Evolutionary conservation across 2,329 filamentous ascomycete species (phyloP).

Genomic region (Aspergillus versicolor): DNA sequence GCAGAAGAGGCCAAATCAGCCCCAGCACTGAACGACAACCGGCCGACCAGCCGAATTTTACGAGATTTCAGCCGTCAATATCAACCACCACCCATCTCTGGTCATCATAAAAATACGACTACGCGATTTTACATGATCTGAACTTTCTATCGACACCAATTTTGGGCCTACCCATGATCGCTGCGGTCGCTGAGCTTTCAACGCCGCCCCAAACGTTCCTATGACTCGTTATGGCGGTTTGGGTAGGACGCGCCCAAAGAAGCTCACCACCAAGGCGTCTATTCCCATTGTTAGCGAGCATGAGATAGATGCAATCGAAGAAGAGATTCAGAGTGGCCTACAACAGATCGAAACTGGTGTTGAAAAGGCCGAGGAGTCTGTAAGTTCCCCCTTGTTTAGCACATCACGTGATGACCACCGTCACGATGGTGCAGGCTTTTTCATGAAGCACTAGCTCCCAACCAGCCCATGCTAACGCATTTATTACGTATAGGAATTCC

Average conservation of each 20-base stretch:
- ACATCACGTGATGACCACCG: conserved; percentile 40
- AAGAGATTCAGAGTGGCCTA: conserved; percentile 76
- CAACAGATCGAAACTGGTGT: conserved; percentile 91
- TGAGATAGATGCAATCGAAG: conserved; percentile 87
- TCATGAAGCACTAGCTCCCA: conserved; percentile 16
- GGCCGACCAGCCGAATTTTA: conserved; percentile 38
- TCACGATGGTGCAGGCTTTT: conserved; percentile 32
- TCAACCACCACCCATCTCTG: conserved; percentile 50
- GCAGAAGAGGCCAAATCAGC: conserved; percentile 21
- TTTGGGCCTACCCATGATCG: conserved; percentile 54
- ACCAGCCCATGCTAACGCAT: conserved; percentile 18
- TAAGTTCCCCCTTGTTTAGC: conserved; percentile 57
- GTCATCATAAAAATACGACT: conserved; percentile 57
- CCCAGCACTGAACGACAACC: conserved; percentile 46
- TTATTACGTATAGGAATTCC: conserved; percentile 70
- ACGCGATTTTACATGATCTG: conserved; percentile 54
- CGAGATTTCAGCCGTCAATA: conserved; percentile 32
- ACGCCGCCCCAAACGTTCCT: conserved; percentile 37
- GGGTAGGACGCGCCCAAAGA: conserved; percentile 56
- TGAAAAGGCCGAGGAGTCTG: conserved; percentile 95
- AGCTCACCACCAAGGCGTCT: conserved; percentile 86
- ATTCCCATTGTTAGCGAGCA: conserved; percentile 85
- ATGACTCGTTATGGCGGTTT: conserved; percentile 48
- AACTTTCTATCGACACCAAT: conserved; percentile 65
- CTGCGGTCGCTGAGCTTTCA: conserved; percentile 38